Base-by-base conservation (phyloP, 2,329 filamentous ascomycete species). In the Pyrenophora seminiperda region DNA sequence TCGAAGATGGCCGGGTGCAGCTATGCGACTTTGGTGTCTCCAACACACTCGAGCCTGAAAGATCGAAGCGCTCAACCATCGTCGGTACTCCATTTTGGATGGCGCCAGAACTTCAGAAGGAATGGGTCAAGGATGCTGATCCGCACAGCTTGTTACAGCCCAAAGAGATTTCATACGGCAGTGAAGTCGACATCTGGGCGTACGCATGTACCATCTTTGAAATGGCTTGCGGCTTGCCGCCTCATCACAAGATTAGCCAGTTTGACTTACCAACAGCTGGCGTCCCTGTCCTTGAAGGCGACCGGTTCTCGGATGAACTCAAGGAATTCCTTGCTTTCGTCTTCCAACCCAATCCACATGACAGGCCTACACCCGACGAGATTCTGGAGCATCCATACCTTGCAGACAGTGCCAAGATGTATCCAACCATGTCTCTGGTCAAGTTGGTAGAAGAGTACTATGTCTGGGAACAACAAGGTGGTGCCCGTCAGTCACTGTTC, bases 51-150 rank as follows among this genome's bases (percentile, higher is more conserved):
- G 88, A 92, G 67, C 87, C 81, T 33, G 87, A 89, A 59, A 81
- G 86, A 46, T 86, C 89, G 62, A 94, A 94, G 73, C 80, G 89
- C 44, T 87, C 87, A 3, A 93, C 90, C 1, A 87, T 93, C 40
- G 88, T 93, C 47, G 90, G 90, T 17, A 94, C 90, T 0, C 87
- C 87, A 3, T 86, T 92, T 71, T 94, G 89, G 88, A 92, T 94
- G 89, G 88, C 90, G 0, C 89, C 88, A 0, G 90, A 94, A 63
- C 79, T 93, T 10, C 69, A 71, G 32, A 64, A 61, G 48, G 68
- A 69, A 50, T 72, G 68, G 60, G 83, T 87, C 49, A 78, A 82
- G 30, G 77, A 81, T 3, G 78, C 81, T 7, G 83, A 84, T 43
- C 68, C 66, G 4, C 89, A 89, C 66, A 86, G 66, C 40, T 49